phyloP scores from a whole-genome alignment of 2,329 filamentous ascomycete species.

The Cryoendolithus antarcticus region DNA sequence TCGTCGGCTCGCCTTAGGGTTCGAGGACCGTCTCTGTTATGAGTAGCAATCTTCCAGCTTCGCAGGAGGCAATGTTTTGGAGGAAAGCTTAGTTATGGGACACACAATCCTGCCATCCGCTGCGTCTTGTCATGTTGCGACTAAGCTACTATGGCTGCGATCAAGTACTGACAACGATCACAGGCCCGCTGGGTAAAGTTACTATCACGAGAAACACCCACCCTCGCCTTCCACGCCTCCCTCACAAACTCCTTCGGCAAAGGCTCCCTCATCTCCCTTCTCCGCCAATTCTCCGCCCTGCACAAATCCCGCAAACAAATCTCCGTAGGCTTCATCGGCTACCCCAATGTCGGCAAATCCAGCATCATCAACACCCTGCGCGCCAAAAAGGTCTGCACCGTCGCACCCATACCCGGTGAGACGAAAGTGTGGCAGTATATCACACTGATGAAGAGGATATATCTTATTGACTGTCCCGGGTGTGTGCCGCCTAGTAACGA shows the following conservation, averaged over 20 bases:
- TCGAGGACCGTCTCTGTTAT: slow-evolving; percentile 67
- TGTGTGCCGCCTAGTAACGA: slow-evolving; percentile 81
- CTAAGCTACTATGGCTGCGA: background rate
- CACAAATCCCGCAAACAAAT: slow-evolving; percentile 91
- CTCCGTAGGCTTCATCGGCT: slow-evolving; percentile 76
- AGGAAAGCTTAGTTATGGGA: slow-evolving; percentile 98
- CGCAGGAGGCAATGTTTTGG: slow-evolving; percentile 66
- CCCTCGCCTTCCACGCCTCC: slow-evolving; percentile 84
- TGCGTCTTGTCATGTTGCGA: background rate
- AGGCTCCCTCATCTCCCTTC: slow-evolving; percentile 79
- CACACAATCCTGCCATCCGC: slow-evolving; percentile 52
- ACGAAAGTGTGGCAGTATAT: slow-evolving; percentile 99
- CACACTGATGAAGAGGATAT: slow-evolving; percentile 86
- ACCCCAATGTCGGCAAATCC: slow-evolving; percentile 91
- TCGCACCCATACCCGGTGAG: slow-evolving; percentile 89
- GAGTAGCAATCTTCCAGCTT: slow-evolving; percentile 83
- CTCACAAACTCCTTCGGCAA: slow-evolving; percentile 97
- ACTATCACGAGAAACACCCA: slow-evolving; percentile 83
- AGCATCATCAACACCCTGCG: slow-evolving; percentile 94
- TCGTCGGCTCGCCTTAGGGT: slow-evolving; percentile 59
- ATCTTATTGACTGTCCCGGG: slow-evolving; percentile 92
- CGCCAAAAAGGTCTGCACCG: slow-evolving; percentile 86
- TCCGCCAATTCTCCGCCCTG: slow-evolving; percentile 83
- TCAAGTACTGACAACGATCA: slow-evolving; percentile 4
- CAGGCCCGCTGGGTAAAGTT: slow-evolving; percentile 87